Conservation (phyloP, 345 rosid genomes). For the Dipteronia sinensis region DNA sequence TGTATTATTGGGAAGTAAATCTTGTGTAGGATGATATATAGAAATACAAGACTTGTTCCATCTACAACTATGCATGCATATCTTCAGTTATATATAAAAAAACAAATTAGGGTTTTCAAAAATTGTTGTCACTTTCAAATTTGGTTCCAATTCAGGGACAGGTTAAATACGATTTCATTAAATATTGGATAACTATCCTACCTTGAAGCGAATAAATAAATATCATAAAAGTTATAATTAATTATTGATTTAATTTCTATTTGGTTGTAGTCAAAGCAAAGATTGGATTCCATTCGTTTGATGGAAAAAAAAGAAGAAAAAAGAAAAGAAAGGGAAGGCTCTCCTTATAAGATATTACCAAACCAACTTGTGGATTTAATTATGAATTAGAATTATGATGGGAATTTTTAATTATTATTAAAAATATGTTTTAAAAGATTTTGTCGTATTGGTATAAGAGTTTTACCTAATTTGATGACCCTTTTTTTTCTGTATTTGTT, state of each 20-base stretch:
- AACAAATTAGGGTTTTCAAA: neutral
- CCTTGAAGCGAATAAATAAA: neutral
- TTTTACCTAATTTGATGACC: neutral
- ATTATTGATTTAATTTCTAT: neutral
- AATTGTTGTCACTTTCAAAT: neutral
- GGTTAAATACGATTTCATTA: neutral
- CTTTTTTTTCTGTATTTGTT: too few species aligned
- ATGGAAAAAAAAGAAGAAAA: neutral
- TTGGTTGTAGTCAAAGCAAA: conserved; percentile 15
- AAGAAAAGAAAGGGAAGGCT: too few species aligned
- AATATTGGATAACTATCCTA: neutral
- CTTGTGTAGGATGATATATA: too few species aligned
- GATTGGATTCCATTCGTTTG: conserved; percentile 4
- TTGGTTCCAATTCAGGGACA: neutral
- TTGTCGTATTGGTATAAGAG: too few species aligned
- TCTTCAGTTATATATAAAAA: too few species aligned
- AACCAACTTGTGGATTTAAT: neutral
- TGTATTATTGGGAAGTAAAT: too few species aligned
- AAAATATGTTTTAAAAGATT: too few species aligned
- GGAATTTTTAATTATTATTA: too few species aligned
- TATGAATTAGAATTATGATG: too few species aligned
- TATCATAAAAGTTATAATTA: neutral
- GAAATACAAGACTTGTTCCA: too few species aligned
- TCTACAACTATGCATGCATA: too few species aligned
- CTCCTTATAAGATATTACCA: neutral